These are phyloP conservation scores for Hymenoscyphus fructigenus DNA, from an alignment of 2,329 filamentous ascomycete species.

Conservation along the genomic window DNA sequence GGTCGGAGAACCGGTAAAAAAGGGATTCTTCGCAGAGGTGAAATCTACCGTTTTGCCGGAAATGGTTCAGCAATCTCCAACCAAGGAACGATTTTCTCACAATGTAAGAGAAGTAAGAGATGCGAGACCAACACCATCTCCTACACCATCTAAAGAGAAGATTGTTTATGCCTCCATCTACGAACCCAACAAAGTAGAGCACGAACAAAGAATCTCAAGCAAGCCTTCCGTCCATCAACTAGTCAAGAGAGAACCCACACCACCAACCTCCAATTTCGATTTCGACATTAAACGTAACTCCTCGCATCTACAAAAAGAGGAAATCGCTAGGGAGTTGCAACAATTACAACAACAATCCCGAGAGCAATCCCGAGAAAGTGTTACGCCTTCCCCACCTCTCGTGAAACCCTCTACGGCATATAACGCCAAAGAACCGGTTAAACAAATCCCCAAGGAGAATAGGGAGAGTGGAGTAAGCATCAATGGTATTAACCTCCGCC, in stretches of 20 bases:
- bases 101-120: neutral
- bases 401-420: neutral
- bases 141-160: neutral
- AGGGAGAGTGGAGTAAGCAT: neutral
- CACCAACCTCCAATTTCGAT: neutral
- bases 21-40: constrained; percentile 9
- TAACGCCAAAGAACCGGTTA: neutral
- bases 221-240: neutral
- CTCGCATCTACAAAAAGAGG: no score
- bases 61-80: constrained; percentile 8
- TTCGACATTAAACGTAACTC: no score
- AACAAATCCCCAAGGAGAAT: neutral
- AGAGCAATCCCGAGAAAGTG: no score
- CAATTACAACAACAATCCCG: no score
- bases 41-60: constrained; percentile 6
- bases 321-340: no score
- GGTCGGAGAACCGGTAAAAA: constrained; percentile 3
- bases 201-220: neutral
- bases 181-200: neutral
- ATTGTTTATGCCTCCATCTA: constrained; percentile 4
- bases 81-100: neutral
- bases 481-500: neutral
- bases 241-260: neutral
- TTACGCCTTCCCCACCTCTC: neutral
- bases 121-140: neutral